Percentiles rank a stretch among this genome's conserved stretches.
phyloP scores from a whole-genome alignment of 768 basidiomycete species.

The Leccinum aurantiacum region DNA sequence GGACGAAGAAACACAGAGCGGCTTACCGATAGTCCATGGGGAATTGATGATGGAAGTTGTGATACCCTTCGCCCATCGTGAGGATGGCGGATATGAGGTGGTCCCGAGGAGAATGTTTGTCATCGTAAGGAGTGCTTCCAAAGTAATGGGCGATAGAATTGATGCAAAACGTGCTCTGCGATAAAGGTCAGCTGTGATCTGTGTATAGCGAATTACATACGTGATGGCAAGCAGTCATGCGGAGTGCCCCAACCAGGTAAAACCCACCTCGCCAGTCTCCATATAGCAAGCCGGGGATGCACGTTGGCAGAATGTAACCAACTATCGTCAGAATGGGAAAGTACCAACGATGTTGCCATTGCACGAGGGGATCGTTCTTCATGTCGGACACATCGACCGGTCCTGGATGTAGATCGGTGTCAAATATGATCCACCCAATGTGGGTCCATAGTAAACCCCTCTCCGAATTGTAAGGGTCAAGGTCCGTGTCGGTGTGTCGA shows the following conservation, averaged over 20 bases:
- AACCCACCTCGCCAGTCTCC: constrained; percentile 77
- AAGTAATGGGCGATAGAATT: constrained; percentile 88
- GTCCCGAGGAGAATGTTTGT: constrained; percentile 74
- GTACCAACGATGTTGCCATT: constrained; percentile 79
- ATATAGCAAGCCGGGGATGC: constrained; percentile 71
- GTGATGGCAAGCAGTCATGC: constrained; percentile 79
- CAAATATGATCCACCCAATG: constrained; percentile 83
- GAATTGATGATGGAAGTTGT: constrained; percentile 86
- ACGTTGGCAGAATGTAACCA: constrained; percentile 68
- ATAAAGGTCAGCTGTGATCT: not conserved
- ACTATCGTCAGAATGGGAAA: constrained; percentile 59
- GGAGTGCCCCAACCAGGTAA: constrained; percentile 70
- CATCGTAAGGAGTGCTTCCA: constrained; percentile 79
- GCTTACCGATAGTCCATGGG: constrained; percentile 60
- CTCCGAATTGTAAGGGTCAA: constrained; percentile 81
- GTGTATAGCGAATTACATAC: constrained; percentile 41
- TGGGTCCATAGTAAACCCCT: constrained; percentile 80
- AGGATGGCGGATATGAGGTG: constrained; percentile 79
- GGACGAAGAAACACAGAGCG: not conserved
- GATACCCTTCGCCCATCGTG: constrained; percentile 71
- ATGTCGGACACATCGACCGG: constrained; percentile 73
- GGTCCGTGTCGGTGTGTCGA: constrained; percentile 82
- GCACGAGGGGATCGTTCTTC: constrained; percentile 63
- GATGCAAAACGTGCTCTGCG: constrained; percentile 81
- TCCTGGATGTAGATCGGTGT: constrained; percentile 70